Conservation (phyloP, 2,329 filamentous ascomycete genomes). For the Fusarium newnesense region DNA sequence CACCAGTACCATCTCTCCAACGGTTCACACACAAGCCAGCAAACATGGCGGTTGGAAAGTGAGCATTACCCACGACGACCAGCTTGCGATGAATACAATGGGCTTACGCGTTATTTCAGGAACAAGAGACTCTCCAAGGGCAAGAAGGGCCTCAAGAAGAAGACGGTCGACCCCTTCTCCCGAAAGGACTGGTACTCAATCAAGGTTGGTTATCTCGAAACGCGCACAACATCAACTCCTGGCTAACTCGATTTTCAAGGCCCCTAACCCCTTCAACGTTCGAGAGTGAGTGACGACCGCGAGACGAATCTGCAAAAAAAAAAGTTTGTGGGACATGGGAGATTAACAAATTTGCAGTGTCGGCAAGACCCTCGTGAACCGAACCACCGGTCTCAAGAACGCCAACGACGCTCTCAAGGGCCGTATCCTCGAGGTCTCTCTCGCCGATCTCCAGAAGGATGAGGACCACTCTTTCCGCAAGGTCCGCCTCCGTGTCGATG, state of each 20-base stretch:
- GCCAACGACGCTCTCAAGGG: conserved; percentile 99
- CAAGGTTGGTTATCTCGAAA: conserved; percentile 69
- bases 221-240: background rate
- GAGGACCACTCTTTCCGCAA: conserved; percentile 99
- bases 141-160: conserved; percentile 99
- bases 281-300: conserved; percentile 82
- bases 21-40: conserved; percentile 59
- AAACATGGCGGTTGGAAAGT: conserved; percentile 72
- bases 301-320: conserved; percentile 26
- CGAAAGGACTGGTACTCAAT: conserved; percentile 99
- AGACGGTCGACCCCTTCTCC: conserved; percentile 95
- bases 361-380: conserved; percentile 99
- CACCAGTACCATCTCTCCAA: conserved; percentile 55
- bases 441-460: conserved; percentile 99
- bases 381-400: conserved; percentile 99
- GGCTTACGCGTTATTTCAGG: conserved; percentile 60
- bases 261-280: conserved; percentile 93
- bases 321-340: conserved; percentile 23
- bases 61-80: conserved; percentile 47
- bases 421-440: conserved; percentile 97
- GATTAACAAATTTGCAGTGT: conserved; percentile 71
- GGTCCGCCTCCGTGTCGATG: conserved; percentile 97
- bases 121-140: conserved; percentile 99
- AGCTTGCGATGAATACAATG: background rate
- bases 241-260: conserved; percentile 60